Base-by-base conservation (phyloP, 2,329 filamentous ascomycete species). In the Botrytis elliptica region DNA sequence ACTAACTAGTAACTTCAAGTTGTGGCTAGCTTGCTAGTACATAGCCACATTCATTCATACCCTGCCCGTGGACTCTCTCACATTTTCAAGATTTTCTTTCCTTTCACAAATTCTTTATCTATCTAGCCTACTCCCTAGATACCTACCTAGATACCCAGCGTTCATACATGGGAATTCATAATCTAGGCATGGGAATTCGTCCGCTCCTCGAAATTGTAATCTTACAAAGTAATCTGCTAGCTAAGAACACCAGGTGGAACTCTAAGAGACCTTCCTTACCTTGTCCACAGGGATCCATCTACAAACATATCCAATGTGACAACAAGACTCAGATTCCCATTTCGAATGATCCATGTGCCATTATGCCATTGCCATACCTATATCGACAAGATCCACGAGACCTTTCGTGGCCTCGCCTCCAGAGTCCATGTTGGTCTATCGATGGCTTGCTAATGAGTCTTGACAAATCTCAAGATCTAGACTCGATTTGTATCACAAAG, bases 401-500 rank as follows among this genome's bases (percentile, higher is more conserved):
- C 2, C 33, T 20, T 38, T 38, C 33, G 42, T 20, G 8, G 20
- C n/a, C n/a, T n/a, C 36, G 20, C 52, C 3, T n/a, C 36, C 33
- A 33, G 33, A 33, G 33, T 33, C 33, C 36, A 25, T 29, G 3
- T 16, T 38, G 49, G 7, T 71, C 22, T 22, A 44, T 40, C 16
- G 14, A 29, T 40, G 5, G 40, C 36, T 71, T 70, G 29, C 55
- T 16, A 55, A 16, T 64, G 46, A 38, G 57, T 42, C 42, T 9
- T 49, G 46, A 63, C 40, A 46, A 60, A 44, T 64, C 49, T n/a
- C 52, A 29, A 46, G 29, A 40, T 71, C 57, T 40, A 71, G 69
- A 52, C 57, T 64, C 44, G 22, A 52, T 20, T 20, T 46, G n/a
- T 38, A 71, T 71, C 69, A 71, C 69, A 71, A 63, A 71, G 57